Evolutionary conservation across 2,329 filamentous ascomycete species (phyloP).

Genomic region (Fusarium oxysporum): DNA sequence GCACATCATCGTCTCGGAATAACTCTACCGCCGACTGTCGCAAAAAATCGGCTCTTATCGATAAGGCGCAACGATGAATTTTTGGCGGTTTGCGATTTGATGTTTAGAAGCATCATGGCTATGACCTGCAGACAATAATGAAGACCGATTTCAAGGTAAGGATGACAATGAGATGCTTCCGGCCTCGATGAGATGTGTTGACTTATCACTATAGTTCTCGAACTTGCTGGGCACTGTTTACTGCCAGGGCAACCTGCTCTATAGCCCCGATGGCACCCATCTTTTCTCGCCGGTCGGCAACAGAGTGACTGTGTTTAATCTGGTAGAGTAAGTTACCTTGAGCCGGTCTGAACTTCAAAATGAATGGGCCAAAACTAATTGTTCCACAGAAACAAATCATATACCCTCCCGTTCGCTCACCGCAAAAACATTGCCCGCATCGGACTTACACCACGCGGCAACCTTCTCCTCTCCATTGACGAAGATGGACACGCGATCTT

Average conservation of each 20-base stretch:
- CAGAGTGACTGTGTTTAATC: conserved; percentile 93
- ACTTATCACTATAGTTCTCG: conserved; percentile 76
- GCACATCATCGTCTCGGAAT: conserved; percentile 44
- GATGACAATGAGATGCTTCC: background rate
- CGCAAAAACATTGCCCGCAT: conserved; percentile 92
- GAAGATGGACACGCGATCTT: conserved; percentile 94
- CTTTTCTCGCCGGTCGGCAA: conserved; percentile 97
- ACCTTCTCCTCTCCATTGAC: conserved; percentile 92
- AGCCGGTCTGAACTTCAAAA: background rate
- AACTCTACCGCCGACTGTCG: conserved; percentile 50
- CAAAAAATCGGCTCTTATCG: conserved; percentile 50
- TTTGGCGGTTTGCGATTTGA: conserved; percentile 45
- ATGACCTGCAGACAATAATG: conserved; percentile 73
- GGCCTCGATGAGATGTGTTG: background rate
- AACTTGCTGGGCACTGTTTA: conserved; percentile 99
- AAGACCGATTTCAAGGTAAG: conserved; percentile 98
- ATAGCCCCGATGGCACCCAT: conserved; percentile 95
- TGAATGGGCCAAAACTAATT: conserved; percentile 48
- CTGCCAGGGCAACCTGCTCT: conserved; percentile 96
- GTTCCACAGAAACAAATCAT: conserved; percentile 78
- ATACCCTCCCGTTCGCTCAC: conserved; percentile 90
- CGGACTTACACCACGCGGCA: conserved; percentile 89
- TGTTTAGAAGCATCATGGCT: conserved; percentile 49
- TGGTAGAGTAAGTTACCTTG: conserved; percentile 79
- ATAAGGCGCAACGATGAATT: conserved; percentile 51